Evolutionary conservation across 2,329 filamentous ascomycete genomes (phyloP), one percentile per base, ranked within the genome.

Genomic region (Aureobasidium musti): DNA sequence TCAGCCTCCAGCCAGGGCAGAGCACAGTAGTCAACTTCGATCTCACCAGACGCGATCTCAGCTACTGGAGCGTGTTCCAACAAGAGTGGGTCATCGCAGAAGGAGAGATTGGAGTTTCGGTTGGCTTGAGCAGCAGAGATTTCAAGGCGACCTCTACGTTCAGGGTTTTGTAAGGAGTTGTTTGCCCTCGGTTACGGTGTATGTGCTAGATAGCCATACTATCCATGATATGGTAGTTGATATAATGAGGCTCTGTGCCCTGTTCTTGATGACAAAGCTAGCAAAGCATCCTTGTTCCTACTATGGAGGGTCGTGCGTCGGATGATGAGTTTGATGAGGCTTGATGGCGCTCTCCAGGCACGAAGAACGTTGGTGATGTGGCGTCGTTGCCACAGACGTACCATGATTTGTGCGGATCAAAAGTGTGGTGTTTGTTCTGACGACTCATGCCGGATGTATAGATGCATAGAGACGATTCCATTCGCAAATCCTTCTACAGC

Each of bases 11-110:
- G 30, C 73, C 74, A 23, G 65, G 68, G 14, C 50, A 69, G 33
- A 68, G 65, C 28, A 54, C 59, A 13, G 64, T 63, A 43, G 77
- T 80, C 0, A 70, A 67, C 33, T 78, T 80, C 54, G 72, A 77
- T 43, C 50, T 80, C 2, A 79, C 75, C 23, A 73, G 79, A 66
- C 72, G 75, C 41, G 78, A 80, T 70, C 23, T 80, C 65, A 79
- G 77, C 66, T 79, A 77, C 67, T 80, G 79, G 79, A 68, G 78
- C 69, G 73, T 75, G 0, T 70, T 67, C 68, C 71, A 73, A 68
- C 76, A 79, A 73, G 78, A 79, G 57, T 81, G 79, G 41, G 68
- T 73, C 52, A 69, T 68, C 19, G 53, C 64, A 21, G 45, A 37
- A 26, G 69, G 71, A 14, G 67, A 67, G 19, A 68, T 71, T 33